Evolutionary conservation across 1,139 yeast species (phyloP).

Genomic region (Yamadazyma songkhlaensis): DNA sequence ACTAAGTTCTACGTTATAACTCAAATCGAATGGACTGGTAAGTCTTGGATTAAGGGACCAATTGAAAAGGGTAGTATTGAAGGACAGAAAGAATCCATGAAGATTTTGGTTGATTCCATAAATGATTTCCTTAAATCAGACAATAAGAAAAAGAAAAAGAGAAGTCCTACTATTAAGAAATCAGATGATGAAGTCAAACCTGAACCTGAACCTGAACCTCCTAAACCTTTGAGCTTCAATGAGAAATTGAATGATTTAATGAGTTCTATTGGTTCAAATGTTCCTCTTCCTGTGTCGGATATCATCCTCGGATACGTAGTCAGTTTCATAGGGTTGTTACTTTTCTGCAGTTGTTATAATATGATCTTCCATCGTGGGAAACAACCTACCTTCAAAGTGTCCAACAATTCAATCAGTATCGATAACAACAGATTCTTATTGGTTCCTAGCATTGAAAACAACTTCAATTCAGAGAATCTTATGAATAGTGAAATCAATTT

Average conservation of each 20-base stretch:
- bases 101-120: conserved; percentile 56
- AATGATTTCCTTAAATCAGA: conserved; percentile 38
- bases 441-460: conserved; percentile 45
- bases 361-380: conserved; percentile 4
- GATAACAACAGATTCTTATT: conserved; percentile 44
- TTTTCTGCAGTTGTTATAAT: conserved; percentile 7
- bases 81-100: conserved; percentile 79
- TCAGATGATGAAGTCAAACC: conserved; percentile 16
- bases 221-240: conserved; percentile 5
- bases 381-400: conserved; percentile 1
- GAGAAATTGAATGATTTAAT: conserved; percentile 22
- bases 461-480: conserved; percentile 30
- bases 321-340: conserved; percentile 16
- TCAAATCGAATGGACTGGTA: conserved; percentile 85
- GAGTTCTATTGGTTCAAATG: conserved; percentile 25
- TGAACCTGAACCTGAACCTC: conserved; percentile 7
- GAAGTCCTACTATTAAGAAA: conserved; percentile 7
- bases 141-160: conserved; percentile 11
- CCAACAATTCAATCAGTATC: conserved; percentile 21
- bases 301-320: conserved; percentile 23
- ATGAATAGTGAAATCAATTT: conserved; percentile 59
- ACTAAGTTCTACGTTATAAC: conserved; percentile 67
- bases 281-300: conserved; percentile 30
- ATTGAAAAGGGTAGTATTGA: conserved; percentile 90
- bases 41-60: conserved; percentile 87